phyloP scores from a whole-genome alignment of 805 yeast species.

The Lipomyces oligophaga region DNA sequence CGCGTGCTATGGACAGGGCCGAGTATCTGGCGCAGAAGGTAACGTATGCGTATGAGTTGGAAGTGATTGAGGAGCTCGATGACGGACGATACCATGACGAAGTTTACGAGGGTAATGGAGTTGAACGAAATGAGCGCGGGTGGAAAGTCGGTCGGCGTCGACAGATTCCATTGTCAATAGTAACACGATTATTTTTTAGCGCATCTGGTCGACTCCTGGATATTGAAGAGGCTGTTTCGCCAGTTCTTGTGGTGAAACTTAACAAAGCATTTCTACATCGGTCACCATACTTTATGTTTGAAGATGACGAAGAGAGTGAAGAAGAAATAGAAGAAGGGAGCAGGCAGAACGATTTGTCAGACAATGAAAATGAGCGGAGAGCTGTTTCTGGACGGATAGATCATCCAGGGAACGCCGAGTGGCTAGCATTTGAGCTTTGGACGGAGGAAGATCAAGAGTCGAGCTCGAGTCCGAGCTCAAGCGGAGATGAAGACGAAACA shows the following conservation, averaged over 20 bases:
- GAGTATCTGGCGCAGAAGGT: not conserved
- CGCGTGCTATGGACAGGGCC: conserved; percentile 8
- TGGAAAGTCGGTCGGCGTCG: conserved; percentile 32
- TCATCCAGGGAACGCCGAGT: conserved; percentile 26
- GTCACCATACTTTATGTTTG: conserved; percentile 10
- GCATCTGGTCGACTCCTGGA: conserved; percentile 65
- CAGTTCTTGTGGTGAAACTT: conserved; percentile 62
- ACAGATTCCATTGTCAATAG: conserved; percentile 40
- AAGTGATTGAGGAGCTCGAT: conserved; percentile 54
- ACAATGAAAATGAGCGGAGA: conserved; percentile 26
- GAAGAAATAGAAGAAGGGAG: conserved; percentile 23
- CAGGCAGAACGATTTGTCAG: conserved; percentile 43
- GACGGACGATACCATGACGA: conserved; percentile 72
- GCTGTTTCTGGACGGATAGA: conserved; percentile 11
- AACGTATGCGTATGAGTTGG: conserved; percentile 45
- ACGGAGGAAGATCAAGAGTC: conserved; percentile 15
- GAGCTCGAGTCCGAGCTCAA: too few species aligned
- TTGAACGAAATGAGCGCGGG: conserved; percentile 1
- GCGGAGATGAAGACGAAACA: conserved; percentile 32
- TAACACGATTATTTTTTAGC: conserved; percentile 58
- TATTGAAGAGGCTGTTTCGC: conserved; percentile 57
- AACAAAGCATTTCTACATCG: conserved; percentile 32
- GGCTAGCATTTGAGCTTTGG: conserved; percentile 32
- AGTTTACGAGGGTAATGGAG: conserved; percentile 29
- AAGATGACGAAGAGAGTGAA: conserved; percentile 15